Percentiles rank a stretch among this genome's conserved stretches.
Conservation (phyloP, 345 rosid species). For the Populus simonii region DNA sequence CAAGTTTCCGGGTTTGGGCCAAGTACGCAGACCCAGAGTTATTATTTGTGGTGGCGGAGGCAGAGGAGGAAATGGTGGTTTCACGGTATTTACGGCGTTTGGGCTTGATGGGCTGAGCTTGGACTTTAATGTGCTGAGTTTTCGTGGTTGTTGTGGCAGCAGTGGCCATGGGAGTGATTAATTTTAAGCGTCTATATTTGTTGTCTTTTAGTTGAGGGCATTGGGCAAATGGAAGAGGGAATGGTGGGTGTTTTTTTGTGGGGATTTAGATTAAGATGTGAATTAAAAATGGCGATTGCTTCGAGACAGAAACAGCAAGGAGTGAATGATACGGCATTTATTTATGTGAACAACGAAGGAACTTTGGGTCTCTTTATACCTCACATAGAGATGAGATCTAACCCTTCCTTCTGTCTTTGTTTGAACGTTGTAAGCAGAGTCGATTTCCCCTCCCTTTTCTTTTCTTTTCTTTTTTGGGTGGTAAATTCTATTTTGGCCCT, state of each 20-base stretch:
- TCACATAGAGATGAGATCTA: not conserved
- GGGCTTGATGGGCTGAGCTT: constrained; percentile 51
- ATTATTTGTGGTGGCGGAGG: constrained; percentile 16
- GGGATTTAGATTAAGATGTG: not conserved
- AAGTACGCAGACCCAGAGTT: constrained; percentile 6
- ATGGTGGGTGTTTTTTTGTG: not conserved
- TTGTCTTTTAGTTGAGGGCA: constrained; percentile 39
- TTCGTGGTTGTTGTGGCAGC: constrained; percentile 21
- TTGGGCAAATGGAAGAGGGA: constrained; percentile 14
- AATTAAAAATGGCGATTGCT: constrained; percentile 30
- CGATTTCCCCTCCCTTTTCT: not conserved
- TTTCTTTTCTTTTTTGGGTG: no score
- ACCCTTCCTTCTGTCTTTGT: not conserved
- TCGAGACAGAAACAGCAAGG: constrained; percentile 20
- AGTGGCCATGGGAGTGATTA: not conserved
- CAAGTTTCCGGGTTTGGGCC: constrained; percentile 25
- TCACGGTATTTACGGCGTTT: constrained; percentile 58
- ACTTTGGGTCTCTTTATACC: not conserved
- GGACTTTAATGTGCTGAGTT: constrained; percentile 37
- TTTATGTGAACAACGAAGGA: not conserved
- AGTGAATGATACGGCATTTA: constrained; percentile 9
- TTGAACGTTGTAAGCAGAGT: no score
- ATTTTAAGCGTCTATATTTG: not conserved
- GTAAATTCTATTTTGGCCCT: not conserved
- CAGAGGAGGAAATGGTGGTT: constrained; percentile 49